Conservation (phyloP, 805 yeast genomes). For the Pichia kluyveri region DNA sequence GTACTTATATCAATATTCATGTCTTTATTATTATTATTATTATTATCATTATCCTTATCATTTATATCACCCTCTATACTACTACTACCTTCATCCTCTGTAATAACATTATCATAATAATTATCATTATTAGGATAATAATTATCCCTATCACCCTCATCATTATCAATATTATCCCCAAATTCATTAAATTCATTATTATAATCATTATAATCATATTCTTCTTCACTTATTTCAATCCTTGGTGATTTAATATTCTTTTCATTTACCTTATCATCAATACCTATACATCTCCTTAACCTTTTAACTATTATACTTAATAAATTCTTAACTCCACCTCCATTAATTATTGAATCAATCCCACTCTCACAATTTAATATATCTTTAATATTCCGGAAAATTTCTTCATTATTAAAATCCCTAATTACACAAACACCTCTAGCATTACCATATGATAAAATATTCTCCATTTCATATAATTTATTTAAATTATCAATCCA, state of each 20-base stretch:
- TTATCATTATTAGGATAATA: too few relatives aligned
- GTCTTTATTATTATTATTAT: neutral
- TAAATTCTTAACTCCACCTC: neutral
- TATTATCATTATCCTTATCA: neutral
- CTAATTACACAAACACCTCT: neutral
- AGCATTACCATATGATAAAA: neutral
- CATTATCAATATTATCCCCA: neutral
- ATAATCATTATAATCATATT: neutral
- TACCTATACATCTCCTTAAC: neutral
- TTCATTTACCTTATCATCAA: neutral
- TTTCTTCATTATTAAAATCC: neutral
- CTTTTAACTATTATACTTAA: neutral
- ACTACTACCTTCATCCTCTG: neutral
- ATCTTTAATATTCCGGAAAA: neutral
- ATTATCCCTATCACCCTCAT: neutral
- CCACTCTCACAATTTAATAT: neutral
- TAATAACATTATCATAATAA: neutral
- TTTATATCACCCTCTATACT: neutral
- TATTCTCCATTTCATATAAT: neutral
- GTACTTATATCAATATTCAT: neutral
- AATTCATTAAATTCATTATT: neutral
- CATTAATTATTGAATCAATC: neutral
- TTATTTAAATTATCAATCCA: neutral
- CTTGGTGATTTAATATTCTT: too few relatives aligned
- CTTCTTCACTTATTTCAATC: neutral